Evolutionary conservation across 352 stramenopile species (phyloP).

Genomic region (Phytophthora sansomeana): DNA sequence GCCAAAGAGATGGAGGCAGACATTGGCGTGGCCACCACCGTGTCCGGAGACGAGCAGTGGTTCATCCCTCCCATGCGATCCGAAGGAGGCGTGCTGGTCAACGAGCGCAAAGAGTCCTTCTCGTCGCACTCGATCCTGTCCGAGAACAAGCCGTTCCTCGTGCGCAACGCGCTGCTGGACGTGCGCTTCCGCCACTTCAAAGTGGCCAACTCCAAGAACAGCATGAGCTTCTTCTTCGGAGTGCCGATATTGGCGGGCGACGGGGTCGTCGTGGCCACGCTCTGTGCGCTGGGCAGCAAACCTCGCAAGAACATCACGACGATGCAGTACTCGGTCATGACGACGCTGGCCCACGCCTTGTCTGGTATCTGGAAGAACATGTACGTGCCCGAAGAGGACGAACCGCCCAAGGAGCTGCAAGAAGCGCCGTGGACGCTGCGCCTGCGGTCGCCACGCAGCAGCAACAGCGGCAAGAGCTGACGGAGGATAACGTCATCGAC

Average conservation of each 20-base stretch:
- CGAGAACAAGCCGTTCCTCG: constrained; percentile 45
- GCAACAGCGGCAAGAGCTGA: constrained; percentile 6
- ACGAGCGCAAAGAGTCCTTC: constrained; percentile 44
- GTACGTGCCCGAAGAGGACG: constrained; percentile 10
- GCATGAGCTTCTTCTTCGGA: constrained; percentile 52
- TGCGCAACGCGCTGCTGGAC: constrained; percentile 52
- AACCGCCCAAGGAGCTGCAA: constrained; percentile 1
- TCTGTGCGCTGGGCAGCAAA: constrained; percentile 52
- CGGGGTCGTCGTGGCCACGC: constrained; percentile 40
- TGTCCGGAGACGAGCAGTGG: constrained; percentile 32
- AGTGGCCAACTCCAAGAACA: constrained; percentile 24
- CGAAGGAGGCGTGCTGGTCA: constrained; percentile 15
- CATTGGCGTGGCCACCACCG: constrained; percentile 43
- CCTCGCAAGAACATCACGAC: constrained; percentile 54
- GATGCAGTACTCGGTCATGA: constrained; percentile 66
- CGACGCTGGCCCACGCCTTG: constrained; percentile 37
- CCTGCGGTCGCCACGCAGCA: constrained; percentile 10
- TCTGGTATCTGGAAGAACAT: constrained; percentile 16
- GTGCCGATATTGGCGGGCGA: constrained; percentile 39
- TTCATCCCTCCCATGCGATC: constrained; percentile 25
- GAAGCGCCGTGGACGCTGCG: constrained; percentile 20
- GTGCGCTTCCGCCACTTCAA: constrained; percentile 59
- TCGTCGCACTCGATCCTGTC: constrained; percentile 43
- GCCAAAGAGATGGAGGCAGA: constrained; percentile 53
- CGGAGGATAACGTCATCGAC: too few species aligned